phyloP scores from a whole-genome alignment of 768 basidiomycete genomes.

The Favolaschia claudopus region DNA sequence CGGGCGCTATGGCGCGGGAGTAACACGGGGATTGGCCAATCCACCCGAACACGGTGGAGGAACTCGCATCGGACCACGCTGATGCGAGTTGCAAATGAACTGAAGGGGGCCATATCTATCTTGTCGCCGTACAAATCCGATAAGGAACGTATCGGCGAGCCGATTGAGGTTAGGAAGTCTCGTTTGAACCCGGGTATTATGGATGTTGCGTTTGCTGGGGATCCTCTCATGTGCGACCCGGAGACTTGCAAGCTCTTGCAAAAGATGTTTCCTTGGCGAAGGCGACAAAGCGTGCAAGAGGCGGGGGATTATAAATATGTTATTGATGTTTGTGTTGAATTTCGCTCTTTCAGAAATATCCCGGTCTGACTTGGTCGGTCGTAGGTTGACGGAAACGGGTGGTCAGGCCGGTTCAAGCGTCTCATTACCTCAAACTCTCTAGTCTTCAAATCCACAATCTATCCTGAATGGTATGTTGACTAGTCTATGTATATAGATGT shows the following conservation, averaged over 20 bases:
- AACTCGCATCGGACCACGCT: constrained; percentile 58
- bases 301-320: constrained; percentile 70
- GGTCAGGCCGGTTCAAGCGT: constrained; percentile 75
- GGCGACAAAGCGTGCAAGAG: constrained; percentile 49
- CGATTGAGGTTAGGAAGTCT: constrained; percentile 42
- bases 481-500: not conserved
- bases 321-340: constrained; percentile 52
- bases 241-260: constrained; percentile 53
- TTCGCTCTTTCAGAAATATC: not conserved
- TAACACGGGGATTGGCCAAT: constrained; percentile 69
- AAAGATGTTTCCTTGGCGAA: constrained; percentile 58
- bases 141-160: constrained; percentile 43
- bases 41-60: constrained; percentile 51
- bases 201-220: constrained; percentile 66
- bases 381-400: constrained; percentile 70
- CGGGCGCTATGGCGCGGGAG: constrained; percentile 77
- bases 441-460: constrained; percentile 75
- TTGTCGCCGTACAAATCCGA: constrained; percentile 40
- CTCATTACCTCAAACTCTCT: constrained; percentile 68
- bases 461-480: constrained; percentile 69
- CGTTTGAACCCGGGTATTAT: constrained; percentile 61
- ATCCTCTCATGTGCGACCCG: constrained; percentile 49
- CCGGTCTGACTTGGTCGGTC: not conserved
- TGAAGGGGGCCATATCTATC: constrained; percentile 48
- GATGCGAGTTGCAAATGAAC: constrained; percentile 49